These are phyloP conservation scores for Calonectria crousiana DNA, from an alignment of 2,329 filamentous ascomycete genomes.

Conservation along the genomic window DNA sequence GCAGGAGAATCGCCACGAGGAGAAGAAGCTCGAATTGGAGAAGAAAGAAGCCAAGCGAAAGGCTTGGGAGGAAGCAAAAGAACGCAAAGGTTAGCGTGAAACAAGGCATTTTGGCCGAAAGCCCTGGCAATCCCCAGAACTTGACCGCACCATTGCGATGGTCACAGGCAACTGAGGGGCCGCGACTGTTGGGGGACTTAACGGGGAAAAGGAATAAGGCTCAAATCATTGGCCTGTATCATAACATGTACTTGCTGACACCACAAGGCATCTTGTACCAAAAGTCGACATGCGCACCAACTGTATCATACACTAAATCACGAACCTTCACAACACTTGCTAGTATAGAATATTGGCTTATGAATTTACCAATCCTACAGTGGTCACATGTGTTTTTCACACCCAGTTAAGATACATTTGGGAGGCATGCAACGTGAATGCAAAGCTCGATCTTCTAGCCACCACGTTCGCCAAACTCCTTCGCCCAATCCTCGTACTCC, in stretches of 20 bases:
- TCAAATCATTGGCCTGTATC: conserved; percentile 33
- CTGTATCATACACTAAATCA: conserved; percentile 39
- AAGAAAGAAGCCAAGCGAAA: conserved; percentile 41
- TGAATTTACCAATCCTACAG: not conserved
- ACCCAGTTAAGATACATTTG: conserved; percentile 28
- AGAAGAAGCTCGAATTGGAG: conserved; percentile 41
- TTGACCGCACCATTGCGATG: not conserved
- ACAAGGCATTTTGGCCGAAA: conserved; percentile 30
- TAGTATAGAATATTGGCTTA: not conserved
- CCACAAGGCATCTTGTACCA: conserved; percentile 24
- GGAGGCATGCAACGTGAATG: conserved; percentile 20
- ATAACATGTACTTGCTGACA: conserved; percentile 27
- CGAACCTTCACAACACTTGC: not conserved
- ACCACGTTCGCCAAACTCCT: conserved; percentile 90
- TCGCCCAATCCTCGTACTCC: conserved; percentile 94
- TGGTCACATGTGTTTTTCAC: conserved; percentile 3
- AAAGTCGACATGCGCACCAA: conserved; percentile 26
- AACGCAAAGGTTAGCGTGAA: conserved; percentile 33
- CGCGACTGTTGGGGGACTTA: not conserved
- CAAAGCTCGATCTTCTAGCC: conserved; percentile 62
- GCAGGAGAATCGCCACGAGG: conserved; percentile 41
- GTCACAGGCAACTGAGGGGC: too few species aligned
- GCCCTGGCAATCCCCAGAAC: not conserved
- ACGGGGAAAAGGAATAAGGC: conserved; percentile 7
- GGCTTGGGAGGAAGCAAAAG: conserved; percentile 38